Evolutionary conservation across 148 eudicot genomes (phyloP).

Genomic region (Linanthus parryae): DNA sequence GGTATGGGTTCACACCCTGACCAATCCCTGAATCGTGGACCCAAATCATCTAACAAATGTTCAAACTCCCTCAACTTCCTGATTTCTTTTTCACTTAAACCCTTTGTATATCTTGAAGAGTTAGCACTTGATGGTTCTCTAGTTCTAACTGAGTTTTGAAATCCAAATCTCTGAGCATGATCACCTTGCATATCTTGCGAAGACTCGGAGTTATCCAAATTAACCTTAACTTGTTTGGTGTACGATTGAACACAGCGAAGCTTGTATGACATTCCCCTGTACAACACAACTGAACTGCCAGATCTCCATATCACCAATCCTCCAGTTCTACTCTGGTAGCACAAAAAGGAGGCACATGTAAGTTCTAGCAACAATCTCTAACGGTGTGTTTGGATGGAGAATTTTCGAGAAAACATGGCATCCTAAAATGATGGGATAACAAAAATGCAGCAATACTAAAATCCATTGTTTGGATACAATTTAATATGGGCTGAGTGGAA

Average conservation of each 20-base stretch:
- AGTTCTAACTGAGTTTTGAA: constrained; percentile 2
- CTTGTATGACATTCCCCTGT: constrained; percentile 72
- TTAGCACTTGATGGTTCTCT: constrained; percentile 16
- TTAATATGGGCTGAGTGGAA: not conserved
- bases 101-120: constrained; percentile 18
- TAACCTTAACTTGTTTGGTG: constrained; percentile 27
- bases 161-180: constrained; percentile 7
- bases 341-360: constrained; percentile 12
- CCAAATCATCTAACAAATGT: constrained; percentile 56
- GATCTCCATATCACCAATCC: constrained; percentile 98
- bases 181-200: constrained; percentile 14
- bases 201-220: constrained; percentile 10
- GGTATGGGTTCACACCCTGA: constrained; percentile 76
- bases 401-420: constrained; percentile 1
- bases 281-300: constrained; percentile 73
- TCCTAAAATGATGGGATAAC: not conserved
- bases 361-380: constrained; percentile 13
- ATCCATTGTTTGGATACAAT: not conserved
- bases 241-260: constrained; percentile 69
- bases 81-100: constrained; percentile 50
- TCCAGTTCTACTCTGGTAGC: constrained; percentile 76
- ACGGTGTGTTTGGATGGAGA: not conserved
- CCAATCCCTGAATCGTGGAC: constrained; percentile 85
- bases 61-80: constrained; percentile 54
- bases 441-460: not conserved